Evolutionary conservation across 352 stramenopile genomes (phyloP).

Genomic region (Pythium dissimile): DNA sequence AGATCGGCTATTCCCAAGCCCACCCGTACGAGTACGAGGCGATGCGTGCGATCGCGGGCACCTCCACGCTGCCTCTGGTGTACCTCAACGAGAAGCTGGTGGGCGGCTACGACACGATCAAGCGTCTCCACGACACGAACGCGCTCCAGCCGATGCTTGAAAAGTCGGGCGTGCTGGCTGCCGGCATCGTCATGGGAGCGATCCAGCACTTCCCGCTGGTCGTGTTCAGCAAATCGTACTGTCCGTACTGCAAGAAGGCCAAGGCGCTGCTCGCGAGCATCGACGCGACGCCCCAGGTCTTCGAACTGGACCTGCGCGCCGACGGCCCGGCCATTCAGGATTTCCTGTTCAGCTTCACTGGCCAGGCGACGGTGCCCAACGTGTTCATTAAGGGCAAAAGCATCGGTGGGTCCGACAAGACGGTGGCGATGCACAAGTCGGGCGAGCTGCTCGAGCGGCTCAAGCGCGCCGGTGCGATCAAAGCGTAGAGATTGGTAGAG

Average conservation of each 20-base stretch:
- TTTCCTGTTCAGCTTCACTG: constrained; percentile 90
- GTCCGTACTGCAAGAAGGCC: constrained; percentile 84
- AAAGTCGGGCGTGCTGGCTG: constrained; percentile 57
- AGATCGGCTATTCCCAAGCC: constrained; percentile 51
- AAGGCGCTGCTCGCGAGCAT: constrained; percentile 62
- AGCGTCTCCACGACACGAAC: constrained; percentile 78
- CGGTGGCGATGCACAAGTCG: constrained; percentile 73
- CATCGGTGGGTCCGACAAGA: constrained; percentile 95
- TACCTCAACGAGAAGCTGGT: constrained; percentile 94
- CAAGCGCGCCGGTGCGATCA: constrained; percentile 53
- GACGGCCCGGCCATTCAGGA: constrained; percentile 91
- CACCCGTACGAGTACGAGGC: constrained; percentile 73
- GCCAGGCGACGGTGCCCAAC: constrained; percentile 95
- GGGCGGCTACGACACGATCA: constrained; percentile 92
- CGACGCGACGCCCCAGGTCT: constrained; percentile 60
- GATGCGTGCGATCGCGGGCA: constrained; percentile 87
- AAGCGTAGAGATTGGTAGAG: constrained; percentile 15
- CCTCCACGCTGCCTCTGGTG: constrained; percentile 93
- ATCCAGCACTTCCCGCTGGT: constrained; percentile 71
- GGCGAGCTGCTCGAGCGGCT: constrained; percentile 91
- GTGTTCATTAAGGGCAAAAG: constrained; percentile 97
- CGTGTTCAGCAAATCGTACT: constrained; percentile 88
- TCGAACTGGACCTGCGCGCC: constrained; percentile 78
- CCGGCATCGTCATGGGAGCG: constrained; percentile 66
- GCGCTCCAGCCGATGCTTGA: constrained; percentile 87